Percentiles rank a stretch among this genome's conserved stretches.
These are phyloP conservation scores for Ligustrum vulgare DNA, from an alignment of 257 asterid genomes.

Conservation along the genomic window DNA sequence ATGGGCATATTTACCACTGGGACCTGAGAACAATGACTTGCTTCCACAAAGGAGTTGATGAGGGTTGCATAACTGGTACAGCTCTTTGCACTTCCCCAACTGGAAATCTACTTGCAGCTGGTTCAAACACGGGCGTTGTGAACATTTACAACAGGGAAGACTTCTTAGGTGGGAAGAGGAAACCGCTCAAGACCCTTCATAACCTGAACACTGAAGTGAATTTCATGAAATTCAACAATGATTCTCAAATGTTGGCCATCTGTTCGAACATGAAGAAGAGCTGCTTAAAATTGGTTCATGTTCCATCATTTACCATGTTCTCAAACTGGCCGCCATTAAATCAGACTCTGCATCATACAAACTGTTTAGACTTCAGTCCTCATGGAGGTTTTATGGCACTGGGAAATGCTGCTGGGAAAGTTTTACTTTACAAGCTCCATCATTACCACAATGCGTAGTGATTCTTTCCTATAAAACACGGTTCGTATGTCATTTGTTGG, in stretches of 20 bases:
- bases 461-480: background rate
- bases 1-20: too few relatives aligned
- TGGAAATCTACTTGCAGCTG: too few relatives aligned
- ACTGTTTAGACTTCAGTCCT: conserved; percentile 86
- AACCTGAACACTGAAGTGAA: conserved; percentile 78
- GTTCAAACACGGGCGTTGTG: too few relatives aligned
- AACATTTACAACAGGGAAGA: too few relatives aligned
- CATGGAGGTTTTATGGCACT: conserved; percentile 85
- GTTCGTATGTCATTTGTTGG: background rate
- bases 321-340: conserved; percentile 82
- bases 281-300: conserved; percentile 72
- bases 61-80: too few relatives aligned
- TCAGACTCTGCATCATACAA: conserved; percentile 51
- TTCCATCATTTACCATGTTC: conserved; percentile 68
- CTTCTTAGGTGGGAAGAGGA: too few relatives aligned
- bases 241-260: conserved; percentile 76
- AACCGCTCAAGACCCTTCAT: conserved; percentile 64
- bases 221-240: conserved; percentile 71
- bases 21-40: too few relatives aligned
- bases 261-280: conserved; percentile 86
- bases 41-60: too few relatives aligned
- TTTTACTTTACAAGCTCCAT: conserved; percentile 79
- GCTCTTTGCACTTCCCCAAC: too few relatives aligned
- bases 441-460: conserved; percentile 72
- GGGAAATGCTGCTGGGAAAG: conserved; percentile 88